A percentile compares a stretch with the other conserved stretches of the same genome.
These are phyloP conservation scores for Bombardia bombarda DNA, from an alignment of 495 filamentous ascomycete species.

Conservation along the genomic window DNA sequence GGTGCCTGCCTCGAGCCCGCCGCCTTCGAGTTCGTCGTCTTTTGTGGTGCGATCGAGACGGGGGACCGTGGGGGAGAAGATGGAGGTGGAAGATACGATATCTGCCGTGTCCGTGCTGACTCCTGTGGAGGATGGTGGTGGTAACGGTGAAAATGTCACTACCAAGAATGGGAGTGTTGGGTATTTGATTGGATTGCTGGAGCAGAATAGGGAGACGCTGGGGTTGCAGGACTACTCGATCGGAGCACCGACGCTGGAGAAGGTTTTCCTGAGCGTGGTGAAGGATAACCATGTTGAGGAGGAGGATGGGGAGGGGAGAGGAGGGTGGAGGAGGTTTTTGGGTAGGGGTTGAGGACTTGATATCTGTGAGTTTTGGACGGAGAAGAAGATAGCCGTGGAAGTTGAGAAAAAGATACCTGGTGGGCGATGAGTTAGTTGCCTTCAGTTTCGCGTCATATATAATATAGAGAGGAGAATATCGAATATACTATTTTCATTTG, in stretches of 20 bases:
- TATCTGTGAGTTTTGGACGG: too few relatives aligned
- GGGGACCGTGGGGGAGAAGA: conserved; percentile 17
- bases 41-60: too few relatives aligned
- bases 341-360: conserved; percentile 3
- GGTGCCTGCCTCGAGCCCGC: conserved; percentile 46
- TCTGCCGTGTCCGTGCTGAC: too few relatives aligned
- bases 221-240: conserved; percentile 70
- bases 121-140: conserved; percentile 43
- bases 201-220: conserved; percentile 52
- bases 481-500: too few relatives aligned
- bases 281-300: conserved; percentile 63
- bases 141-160: neutral
- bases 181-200: conserved; percentile 34
- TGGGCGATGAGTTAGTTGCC: too few relatives aligned
- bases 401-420: too few relatives aligned
- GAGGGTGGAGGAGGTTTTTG: conserved; percentile 2
- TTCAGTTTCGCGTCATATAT: too few relatives aligned
- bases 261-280: conserved; percentile 76
- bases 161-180: conserved; percentile 23
- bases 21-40: too few relatives aligned
- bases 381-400: too few relatives aligned
- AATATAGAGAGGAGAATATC: too few relatives aligned
- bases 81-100: too few relatives aligned
- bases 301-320: conserved; percentile 43
- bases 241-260: conserved; percentile 69